phyloP scores from a whole-genome alignment of 179 eudicot species.

The Spinacia oleracea region DNA sequence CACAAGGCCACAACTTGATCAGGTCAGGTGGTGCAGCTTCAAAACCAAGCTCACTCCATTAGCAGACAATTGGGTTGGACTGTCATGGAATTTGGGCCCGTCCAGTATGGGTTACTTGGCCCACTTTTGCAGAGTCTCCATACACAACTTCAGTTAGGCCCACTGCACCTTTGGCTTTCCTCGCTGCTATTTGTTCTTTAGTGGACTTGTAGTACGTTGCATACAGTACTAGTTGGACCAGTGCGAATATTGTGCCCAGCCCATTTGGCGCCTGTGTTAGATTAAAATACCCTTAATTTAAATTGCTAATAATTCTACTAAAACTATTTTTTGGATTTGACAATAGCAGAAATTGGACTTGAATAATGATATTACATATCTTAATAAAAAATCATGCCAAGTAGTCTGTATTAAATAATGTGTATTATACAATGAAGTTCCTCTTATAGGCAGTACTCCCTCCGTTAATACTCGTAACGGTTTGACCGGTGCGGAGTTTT shows the following conservation, averaged over 20 bases:
- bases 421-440: no score
- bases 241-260: conserved; percentile 50
- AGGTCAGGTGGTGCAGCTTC: not conserved
- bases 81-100: conserved; percentile 20
- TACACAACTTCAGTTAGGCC: conserved; percentile 32
- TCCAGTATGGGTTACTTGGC: conserved; percentile 4
- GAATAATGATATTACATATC: no score
- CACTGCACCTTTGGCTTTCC: conserved; percentile 39
- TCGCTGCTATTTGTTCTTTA: conserved; percentile 34
- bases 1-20: not conserved
- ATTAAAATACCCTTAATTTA: not conserved
- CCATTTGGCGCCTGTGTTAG: conserved; percentile 57
- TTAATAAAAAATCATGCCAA: no score
- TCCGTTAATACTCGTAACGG: no score
- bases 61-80: not conserved
- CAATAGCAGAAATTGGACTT: no score
- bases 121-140: conserved; percentile 1
- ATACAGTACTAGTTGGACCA: conserved; percentile 51
- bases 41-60: not conserved
- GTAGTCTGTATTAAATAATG: no score
- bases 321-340: no score
- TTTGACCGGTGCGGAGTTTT: no score
- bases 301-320: not conserved
- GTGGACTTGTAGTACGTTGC: conserved; percentile 56
- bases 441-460: no score